Evolutionary conservation across 1,284 basidiomycete species (phyloP), one percentile per base, ranked within the genome.

Genomic region (Fomitiporia mediterranea): DNA sequence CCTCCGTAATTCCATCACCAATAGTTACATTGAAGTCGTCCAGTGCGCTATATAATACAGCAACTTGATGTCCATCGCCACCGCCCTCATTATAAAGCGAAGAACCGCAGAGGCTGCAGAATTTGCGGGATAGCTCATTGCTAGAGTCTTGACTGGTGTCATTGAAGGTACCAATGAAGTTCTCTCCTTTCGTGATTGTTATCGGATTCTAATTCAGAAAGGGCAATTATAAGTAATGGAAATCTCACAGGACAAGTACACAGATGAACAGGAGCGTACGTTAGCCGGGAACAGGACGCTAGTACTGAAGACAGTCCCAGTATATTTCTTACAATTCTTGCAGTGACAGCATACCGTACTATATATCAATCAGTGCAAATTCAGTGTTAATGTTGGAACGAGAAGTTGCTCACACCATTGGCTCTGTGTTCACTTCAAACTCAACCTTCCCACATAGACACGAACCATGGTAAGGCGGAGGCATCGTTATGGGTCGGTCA

Each of bases 281-380:
- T 42, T 30, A 9, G 54, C 47, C 3, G 60, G 61, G 27, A 62
- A 62, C 11, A 62, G 55, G 13, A 62, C 51, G 39, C 60, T 62
- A 4, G 60, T 62, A 7, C 60, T 61, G 37, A 62, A 62, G 4
- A 55, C 58, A 4, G 61, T 62, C 27, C 61, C 61, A 1, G 61
- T 62, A 43, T 59, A 62, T 34, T 55, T 61, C 39, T 60, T 61
- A 42, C 61, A 62, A 28, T 62, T 62, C 1, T 28, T 52, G 49
- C 61, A 62, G 52, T 62, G 61, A 51, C 61, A 62, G 25, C 57
- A 59, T 21, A 52, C 46, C 21, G 58, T 48, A 1, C 60, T 62
- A 28, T 11, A 25, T 27, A 17, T 25, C 21, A 34, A 19, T 34
- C n/a, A 59, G 38, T 44, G 9, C 5, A 39, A 6, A 21, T 3